Base-by-base conservation (phyloP, 805 yeast species). In the Candida caryicola region DNA sequence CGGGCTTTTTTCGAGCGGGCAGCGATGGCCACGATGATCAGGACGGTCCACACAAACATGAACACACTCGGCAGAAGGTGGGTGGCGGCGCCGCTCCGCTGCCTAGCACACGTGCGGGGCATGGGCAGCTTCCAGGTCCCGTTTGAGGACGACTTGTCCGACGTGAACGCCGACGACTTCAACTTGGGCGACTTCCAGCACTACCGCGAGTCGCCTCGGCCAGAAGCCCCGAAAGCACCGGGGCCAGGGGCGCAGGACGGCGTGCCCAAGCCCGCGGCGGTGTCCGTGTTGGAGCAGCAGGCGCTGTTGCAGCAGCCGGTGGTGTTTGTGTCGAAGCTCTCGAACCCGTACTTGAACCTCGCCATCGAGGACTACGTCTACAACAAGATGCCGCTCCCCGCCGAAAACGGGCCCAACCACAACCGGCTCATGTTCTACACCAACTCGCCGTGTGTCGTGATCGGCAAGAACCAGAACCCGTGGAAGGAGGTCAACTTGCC, bases 391-490 rank as follows among this genome's bases (percentile, higher is more conserved):
- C 90, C 90, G 1, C 42, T 65, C 0, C 35, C 35, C 5, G 31
- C 39, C n/a, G 34, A 44, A 12, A 35, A 39, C 3, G 30, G 43
- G 18, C 40, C 46, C 4, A 52, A 59, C 25, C 66, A 64, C 34
- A 74, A 77, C 40, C 60, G 95, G 39, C 63, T 93, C 19, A 55
- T 88, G 41, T 70, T 91, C 38, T 93, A 93, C 56, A 69, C 73
- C 25, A 93, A 93, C 55, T 58, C 76, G 2, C 87, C 91, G 1
- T 86, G 96, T 57, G 87, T 89, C n/a, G 95, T 93, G 2, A 70
- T 93, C 9, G 99, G 99, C 0, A 88, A 95, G 54, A 93, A 93
- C 55, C 99, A 93, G 60, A 93, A 89, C 46, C 95, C 96, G 2
- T 91, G 91, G 87, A 77, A 80, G 41, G 99, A 93, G 56, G 73